Evolutionary conservation across 495 filamentous ascomycete genomes (phyloP).

Genomic region (Poronia punctata): DNA sequence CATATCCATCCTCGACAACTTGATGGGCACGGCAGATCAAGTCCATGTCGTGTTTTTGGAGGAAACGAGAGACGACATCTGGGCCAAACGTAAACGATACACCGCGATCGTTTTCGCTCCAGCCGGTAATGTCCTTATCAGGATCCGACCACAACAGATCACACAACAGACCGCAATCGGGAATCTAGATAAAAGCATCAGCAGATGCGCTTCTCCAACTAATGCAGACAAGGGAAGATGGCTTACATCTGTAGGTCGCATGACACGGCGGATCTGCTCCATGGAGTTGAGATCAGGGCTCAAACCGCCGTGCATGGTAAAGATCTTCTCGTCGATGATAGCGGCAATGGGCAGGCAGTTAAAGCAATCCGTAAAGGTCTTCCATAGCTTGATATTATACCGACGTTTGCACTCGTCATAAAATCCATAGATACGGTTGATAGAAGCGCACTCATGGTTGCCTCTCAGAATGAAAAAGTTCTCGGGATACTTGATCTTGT

Average conservation of each 20-base stretch:
- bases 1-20: slow-evolving; percentile 98
- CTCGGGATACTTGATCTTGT: slow-evolving; percentile 99
- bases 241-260: slow-evolving; percentile 97
- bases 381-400: slow-evolving; percentile 99
- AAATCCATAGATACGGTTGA: slow-evolving; percentile 99
- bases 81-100: slow-evolving; percentile 98
- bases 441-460: slow-evolving; percentile 98
- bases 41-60: slow-evolving; percentile 99
- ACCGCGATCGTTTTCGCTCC: slow-evolving; percentile 98
- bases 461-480: slow-evolving; percentile 99
- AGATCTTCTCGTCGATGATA: slow-evolving; percentile 99
- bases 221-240: no score
- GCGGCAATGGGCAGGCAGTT: slow-evolving; percentile 99
- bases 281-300: slow-evolving; percentile 98
- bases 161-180: slow-evolving; percentile 94
- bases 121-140: slow-evolving; percentile 99
- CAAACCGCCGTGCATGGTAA: slow-evolving; percentile 98
- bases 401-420: slow-evolving; percentile 99
- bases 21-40: slow-evolving; percentile 98
- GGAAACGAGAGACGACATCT: slow-evolving; percentile 96
- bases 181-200: slow-evolving; percentile 62
- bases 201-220: slow-evolving; percentile 15
- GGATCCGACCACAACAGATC: slow-evolving; percentile 98
- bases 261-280: slow-evolving; percentile 98
- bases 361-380: slow-evolving; percentile 99